Base-by-base conservation (phyloP, 2,329 filamentous ascomycete genomes). In the Diplodia seriata region DNA sequence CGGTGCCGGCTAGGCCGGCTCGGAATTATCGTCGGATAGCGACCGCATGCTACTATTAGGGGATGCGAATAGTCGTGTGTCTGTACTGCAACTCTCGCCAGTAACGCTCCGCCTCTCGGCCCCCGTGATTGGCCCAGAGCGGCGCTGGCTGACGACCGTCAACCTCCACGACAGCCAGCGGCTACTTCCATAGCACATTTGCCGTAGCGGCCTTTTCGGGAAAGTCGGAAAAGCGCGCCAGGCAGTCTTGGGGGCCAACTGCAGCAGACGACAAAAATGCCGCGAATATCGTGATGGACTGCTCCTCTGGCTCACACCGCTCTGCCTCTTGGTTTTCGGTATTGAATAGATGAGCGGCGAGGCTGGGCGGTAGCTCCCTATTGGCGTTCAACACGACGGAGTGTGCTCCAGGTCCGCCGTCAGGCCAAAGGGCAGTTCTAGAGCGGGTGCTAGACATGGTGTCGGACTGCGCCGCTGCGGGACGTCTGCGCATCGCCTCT, bases 391-490 rank as follows among this genome's bases (percentile, higher is more conserved):
- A 31, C 7, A 50, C 31, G n/a, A 12, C 59, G 59, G 59, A 63
- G 59, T 51, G 31, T 43, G 43, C 59, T 63, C 43, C 47, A 63
- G 59, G 59, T 38, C 31, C 62, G 64, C 64, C 29, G 49, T 29
- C 54, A 66, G 64, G 54, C 64, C 64, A 66, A 50, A 33, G 36
- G 64, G 40, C 64, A 57, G 64, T 66, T 66, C 53, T 66, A 57
- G 64, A 66, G 64, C 64, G 47, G 62, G 12, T 43, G 20, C 62
- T 54, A 55, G 51, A 57, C 40, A 66, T 66, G 51, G 53, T 66
- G 64, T 40, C 64, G 64, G 53, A 57, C 64, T 66, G 38, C 54
- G 64, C 64, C 64, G 64, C 43, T 66, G 64, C 64, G 64, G 64
- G 64, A 66, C 64, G 64, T 55, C 18, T 57, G 64, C 64, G 54